Evolutionary conservation across 2,329 filamentous ascomycete species (phyloP).

Genomic region (Lachnellula subtilissima): DNA sequence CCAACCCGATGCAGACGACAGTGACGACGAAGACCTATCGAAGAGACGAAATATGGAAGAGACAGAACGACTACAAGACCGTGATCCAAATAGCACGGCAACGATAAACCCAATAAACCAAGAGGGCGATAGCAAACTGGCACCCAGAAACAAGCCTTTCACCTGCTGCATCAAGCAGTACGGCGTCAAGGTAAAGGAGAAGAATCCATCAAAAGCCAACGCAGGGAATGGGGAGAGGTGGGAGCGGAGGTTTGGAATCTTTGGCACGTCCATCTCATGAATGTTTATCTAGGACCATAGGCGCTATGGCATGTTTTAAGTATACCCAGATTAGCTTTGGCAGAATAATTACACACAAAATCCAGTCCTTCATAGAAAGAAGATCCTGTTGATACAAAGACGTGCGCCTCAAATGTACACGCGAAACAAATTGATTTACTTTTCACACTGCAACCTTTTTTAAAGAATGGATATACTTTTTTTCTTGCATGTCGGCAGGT

Average conservation of each 20-base stretch:
- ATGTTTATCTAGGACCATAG: too few relatives aligned
- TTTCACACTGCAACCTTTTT: background rate
- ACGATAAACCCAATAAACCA: conserved; percentile 6
- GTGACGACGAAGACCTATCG: conserved; percentile 19
- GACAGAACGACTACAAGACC: background rate
- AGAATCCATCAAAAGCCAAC: conserved; percentile 40
- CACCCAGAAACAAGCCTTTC: conserved; percentile 54
- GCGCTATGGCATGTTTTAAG: background rate
- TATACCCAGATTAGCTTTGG: background rate
- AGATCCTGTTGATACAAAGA: background rate
- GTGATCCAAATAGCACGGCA: background rate
- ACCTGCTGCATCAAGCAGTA: conserved; percentile 69
- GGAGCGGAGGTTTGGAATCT: conserved; percentile 60
- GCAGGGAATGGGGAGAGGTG: conserved; percentile 47
- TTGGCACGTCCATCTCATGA: conserved; percentile 55
- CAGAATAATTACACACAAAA: too few relatives aligned
- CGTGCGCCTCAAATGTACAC: background rate
- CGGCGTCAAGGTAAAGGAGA: conserved; percentile 46
- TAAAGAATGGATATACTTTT: background rate
- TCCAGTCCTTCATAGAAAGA: background rate
- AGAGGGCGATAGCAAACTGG: conserved; percentile 16
- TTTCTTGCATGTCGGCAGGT: too few relatives aligned
- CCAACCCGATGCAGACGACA: conserved; percentile 24
- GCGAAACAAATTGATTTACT: background rate
- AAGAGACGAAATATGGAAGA: background rate